Base-by-base conservation (phyloP, 1,139 yeast genomes). In the Geotrichum cucujoidarum region DNA sequence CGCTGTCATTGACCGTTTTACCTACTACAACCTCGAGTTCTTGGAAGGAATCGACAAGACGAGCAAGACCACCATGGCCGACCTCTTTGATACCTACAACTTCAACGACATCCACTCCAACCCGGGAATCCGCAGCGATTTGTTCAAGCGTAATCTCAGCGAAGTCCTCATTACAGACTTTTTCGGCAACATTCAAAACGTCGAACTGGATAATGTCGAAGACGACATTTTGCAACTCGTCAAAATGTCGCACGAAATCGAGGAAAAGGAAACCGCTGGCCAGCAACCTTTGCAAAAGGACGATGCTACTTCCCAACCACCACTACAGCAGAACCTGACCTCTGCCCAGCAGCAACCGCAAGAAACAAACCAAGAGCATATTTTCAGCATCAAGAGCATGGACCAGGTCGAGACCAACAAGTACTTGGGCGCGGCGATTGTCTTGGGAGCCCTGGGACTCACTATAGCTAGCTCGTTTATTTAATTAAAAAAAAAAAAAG, bases 1-100 rank as follows among this genome's bases (percentile, higher is more conserved):
- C 48, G 97, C 98, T 0, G 97, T 92, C 11, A 92, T 92, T 62
- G 99, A 92, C 66, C 73, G 98, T 58, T 92, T 92, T 67, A 92
- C 99, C 0, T 90, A 89, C 66, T 89, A 80, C 67, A 90, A 90
- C 40, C 74, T 94, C 60, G 97, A 90, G 52, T 94, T 81, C 61
- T 75, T 94, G 62, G 99, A 92, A 67, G 58, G 67, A 38, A 79
- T 89, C 35, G 82, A 84, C 50, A 83, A 82, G 65, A 81, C 80
- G 57, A 86, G 95, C 1, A 73, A 79, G 38, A 71, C 72, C 50
- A 87, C 97, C 2, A 72, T 92, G 65, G 81, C 83, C 58, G 95
- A 90, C 60, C 69, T 94, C 52, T 87, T 92, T 62, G 90, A 78
- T 45, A 84, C 83, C 22, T 90, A 89, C 65, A 83, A 94, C 5